A percentile compares a stretch with the other conserved stretches of the same genome.
These are phyloP conservation scores for Alternaria triticimaculans DNA, from an alignment of 2,329 filamentous ascomycete genomes.

Conservation along the genomic window DNA sequence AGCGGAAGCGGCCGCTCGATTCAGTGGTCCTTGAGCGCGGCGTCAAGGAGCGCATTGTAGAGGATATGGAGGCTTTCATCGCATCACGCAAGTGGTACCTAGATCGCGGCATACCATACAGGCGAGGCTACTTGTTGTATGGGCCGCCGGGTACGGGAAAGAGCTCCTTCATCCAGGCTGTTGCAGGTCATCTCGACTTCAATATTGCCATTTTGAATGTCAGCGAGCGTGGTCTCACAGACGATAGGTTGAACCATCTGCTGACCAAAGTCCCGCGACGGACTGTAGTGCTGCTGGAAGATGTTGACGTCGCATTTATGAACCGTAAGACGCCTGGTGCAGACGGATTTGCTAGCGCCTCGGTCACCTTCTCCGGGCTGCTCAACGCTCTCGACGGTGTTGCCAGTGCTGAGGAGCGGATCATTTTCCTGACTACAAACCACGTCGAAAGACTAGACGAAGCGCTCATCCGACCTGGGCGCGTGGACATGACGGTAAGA, in stretches of 20 bases:
- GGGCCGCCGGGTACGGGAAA: slow-evolving; percentile 92
- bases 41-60: slow-evolving; percentile 79
- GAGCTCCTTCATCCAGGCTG: slow-evolving; percentile 93
- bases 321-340: slow-evolving; percentile 78
- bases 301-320: slow-evolving; percentile 88
- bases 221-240: slow-evolving; percentile 86
- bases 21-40: slow-evolving; percentile 88
- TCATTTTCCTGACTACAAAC: slow-evolving; percentile 94
- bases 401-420: slow-evolving; percentile 91
- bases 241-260: slow-evolving; percentile 85
- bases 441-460: slow-evolving; percentile 89
- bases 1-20: slow-evolving; percentile 83
- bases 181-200: slow-evolving; percentile 91
- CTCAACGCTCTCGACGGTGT: slow-evolving; percentile 78
- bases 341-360: slow-evolving; percentile 85
- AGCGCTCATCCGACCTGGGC: slow-evolving; percentile 85
- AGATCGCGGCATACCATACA: slow-evolving; percentile 92
- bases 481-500: slow-evolving; percentile 91
- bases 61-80: slow-evolving; percentile 84
- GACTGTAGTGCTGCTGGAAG: slow-evolving; percentile 83
- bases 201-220: slow-evolving; percentile 92
- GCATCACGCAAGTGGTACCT: slow-evolving; percentile 84
- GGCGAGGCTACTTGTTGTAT: slow-evolving; percentile 85
- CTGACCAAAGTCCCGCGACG: slow-evolving; percentile 83
- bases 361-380: slow-evolving; percentile 91